These are phyloP conservation scores for Amphirosellinia nigrospora DNA, from an alignment of 495 filamentous ascomycete species.

Conservation along the genomic window DNA sequence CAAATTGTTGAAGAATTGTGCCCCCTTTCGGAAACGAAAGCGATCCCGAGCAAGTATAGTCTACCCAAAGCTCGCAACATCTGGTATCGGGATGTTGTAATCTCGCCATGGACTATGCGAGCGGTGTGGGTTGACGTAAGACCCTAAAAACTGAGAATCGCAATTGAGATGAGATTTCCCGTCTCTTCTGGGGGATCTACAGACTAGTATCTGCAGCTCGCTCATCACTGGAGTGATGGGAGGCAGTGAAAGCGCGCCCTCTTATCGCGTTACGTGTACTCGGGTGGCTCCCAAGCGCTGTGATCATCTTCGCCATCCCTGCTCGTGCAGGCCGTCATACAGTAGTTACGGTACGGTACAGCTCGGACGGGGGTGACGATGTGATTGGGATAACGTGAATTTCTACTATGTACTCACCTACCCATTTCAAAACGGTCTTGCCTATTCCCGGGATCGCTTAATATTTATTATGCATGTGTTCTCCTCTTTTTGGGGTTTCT, in stretches of 20 bases:
- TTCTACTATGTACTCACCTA: background rate
- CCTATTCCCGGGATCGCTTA: background rate
- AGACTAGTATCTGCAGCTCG: background rate
- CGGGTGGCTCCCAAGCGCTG: conserved; percentile 3
- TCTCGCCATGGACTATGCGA: background rate
- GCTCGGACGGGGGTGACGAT: background rate
- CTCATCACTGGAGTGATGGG: background rate
- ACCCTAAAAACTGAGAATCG: background rate
- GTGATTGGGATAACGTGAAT: background rate
- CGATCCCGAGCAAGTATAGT: conserved; percentile 13
- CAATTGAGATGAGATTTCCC: too few relatives aligned
- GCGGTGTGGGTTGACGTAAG: background rate
- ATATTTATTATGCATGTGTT: background rate
- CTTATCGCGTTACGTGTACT: conserved; percentile 10
- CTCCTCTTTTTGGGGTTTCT: background rate
- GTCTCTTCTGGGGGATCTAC: background rate
- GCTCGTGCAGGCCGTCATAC: conserved; percentile 8
- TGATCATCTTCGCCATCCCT: conserved; percentile 8
- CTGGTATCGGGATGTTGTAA: background rate
- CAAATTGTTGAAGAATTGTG: conserved; percentile 10
- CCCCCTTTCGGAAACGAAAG: conserved; percentile 1
- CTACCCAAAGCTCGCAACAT: conserved; percentile 3
- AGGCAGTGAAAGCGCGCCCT: background rate
- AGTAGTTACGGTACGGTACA: background rate
- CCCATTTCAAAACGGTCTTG: background rate